phyloP scores from a whole-genome alignment of 2,329 filamentous ascomycete genomes.

The Cordyceps fumosorosea region DNA sequence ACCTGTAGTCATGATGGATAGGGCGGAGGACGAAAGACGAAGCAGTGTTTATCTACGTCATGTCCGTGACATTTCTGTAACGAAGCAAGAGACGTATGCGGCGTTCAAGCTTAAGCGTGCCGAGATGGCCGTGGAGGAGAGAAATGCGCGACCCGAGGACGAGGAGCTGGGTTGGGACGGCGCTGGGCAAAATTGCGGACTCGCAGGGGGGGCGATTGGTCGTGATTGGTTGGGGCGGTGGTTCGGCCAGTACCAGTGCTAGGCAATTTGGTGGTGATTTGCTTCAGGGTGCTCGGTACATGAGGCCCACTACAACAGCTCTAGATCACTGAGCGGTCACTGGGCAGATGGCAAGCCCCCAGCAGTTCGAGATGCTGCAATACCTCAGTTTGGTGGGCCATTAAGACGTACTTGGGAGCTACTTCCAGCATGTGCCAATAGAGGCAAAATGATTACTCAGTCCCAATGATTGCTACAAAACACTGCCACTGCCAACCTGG shows the following conservation, averaged over 20 bases:
- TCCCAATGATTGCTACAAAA: neutral
- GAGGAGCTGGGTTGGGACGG: slow-evolving; percentile 6
- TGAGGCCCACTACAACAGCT: neutral
- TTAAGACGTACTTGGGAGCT: neutral
- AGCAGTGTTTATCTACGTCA: neutral
- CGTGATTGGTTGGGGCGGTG: neutral
- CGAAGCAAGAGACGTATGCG: neutral
- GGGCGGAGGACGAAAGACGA: neutral
- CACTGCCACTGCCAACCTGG: neutral
- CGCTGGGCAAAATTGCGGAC: slow-evolving; percentile 9
- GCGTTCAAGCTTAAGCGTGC: neutral
- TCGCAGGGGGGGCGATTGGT: neutral
- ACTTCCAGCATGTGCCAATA: neutral
- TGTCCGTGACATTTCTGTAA: neutral
- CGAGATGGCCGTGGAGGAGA: slow-evolving; percentile 9
- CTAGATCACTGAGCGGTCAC: neutral
- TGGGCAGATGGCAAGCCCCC: neutral
- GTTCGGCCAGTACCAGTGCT: neutral
- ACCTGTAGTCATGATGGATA: slow-evolving; percentile 23
- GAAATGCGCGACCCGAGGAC: slow-evolving; percentile 8
- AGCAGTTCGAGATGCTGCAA: neutral
- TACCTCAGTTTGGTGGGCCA: neutral
- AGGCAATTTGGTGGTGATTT: neutral
- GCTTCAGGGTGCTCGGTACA: neutral
- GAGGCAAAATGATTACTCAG: neutral